Percentiles rank a stretch among this genome's conserved stretches.
These are phyloP conservation scores for Pythium dissotocum DNA, from an alignment of 352 stramenopile species.

Conservation along the genomic window DNA sequence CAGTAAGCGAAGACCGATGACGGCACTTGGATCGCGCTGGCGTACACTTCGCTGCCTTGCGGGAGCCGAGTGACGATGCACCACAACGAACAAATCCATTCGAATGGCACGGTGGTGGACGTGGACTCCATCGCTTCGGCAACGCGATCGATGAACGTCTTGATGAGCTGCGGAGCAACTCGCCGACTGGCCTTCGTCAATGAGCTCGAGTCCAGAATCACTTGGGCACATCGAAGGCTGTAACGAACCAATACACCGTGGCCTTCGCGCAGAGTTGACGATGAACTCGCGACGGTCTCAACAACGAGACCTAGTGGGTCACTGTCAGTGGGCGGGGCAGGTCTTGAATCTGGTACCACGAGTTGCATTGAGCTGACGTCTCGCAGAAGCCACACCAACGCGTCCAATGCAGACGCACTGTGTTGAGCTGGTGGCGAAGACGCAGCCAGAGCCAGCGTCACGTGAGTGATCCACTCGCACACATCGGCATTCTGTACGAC, in stretches of 20 bases:
- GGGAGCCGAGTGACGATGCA: slow-evolving; percentile 11
- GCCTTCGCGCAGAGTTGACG: neutral
- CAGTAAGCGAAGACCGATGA: slow-evolving; percentile 11
- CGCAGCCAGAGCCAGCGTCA: neutral
- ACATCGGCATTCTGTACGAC: slow-evolving; percentile 3
- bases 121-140: neutral
- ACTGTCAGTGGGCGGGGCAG: neutral
- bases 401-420: neutral
- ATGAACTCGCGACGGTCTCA: slow-evolving; percentile 3
- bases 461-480: slow-evolving; percentile 15
- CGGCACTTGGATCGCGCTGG: neutral
- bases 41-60: neutral
- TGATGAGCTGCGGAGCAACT: neutral
- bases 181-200: neutral
- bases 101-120: neutral
- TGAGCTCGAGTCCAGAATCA: neutral
- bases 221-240: slow-evolving; percentile 4
- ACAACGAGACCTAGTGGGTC: slow-evolving; percentile 5
- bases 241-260: neutral
- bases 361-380: neutral
- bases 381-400: slow-evolving; percentile 8
- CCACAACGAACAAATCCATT: slow-evolving; percentile 16
- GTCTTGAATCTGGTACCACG: neutral
- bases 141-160: neutral
- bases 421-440: neutral